Conservation (phyloP, 2,329 filamentous ascomycete species). For the Hypoxylon sp. region DNA sequence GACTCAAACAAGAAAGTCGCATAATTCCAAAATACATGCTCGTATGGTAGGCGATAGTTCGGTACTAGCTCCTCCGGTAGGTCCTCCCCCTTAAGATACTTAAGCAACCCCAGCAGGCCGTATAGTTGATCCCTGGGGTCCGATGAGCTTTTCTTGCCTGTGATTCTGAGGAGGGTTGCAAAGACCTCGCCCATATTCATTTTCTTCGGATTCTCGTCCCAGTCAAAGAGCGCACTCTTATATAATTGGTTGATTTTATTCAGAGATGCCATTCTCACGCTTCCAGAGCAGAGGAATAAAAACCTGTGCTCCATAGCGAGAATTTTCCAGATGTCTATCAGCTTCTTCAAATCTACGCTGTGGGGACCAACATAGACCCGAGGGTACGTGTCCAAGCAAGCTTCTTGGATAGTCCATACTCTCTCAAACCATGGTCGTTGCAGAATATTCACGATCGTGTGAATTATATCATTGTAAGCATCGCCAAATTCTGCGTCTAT, state of each 20-base stretch:
- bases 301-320: not conserved
- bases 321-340: conserved; percentile 10
- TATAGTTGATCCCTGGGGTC: conserved; percentile 41
- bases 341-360: not conserved
- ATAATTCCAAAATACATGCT: conserved; percentile 44
- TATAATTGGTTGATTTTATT: conserved; percentile 2
- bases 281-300: not conserved
- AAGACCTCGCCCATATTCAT: conserved; percentile 21
- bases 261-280: conserved; percentile 4
- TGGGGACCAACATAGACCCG: conserved; percentile 32
- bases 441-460: conserved; percentile 10
- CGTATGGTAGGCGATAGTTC: conserved; percentile 37
- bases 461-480: conserved; percentile 17
- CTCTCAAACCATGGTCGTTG: conserved; percentile 42
- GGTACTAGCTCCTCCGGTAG: conserved; percentile 40
- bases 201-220: conserved; percentile 6
- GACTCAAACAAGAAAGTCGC: conserved; percentile 31
- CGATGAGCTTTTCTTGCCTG: conserved; percentile 5
- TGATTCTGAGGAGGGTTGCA: not conserved
- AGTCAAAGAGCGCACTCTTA: not conserved
- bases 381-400: conserved; percentile 12
- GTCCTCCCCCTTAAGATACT: conserved; percentile 9
- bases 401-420: conserved; percentile 47
- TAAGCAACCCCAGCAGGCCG: conserved; percentile 34
- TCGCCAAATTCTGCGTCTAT: conserved; percentile 12